Base-by-base conservation (phyloP, 345 rosid genomes). In the Melaleuca alternifolia region DNA sequence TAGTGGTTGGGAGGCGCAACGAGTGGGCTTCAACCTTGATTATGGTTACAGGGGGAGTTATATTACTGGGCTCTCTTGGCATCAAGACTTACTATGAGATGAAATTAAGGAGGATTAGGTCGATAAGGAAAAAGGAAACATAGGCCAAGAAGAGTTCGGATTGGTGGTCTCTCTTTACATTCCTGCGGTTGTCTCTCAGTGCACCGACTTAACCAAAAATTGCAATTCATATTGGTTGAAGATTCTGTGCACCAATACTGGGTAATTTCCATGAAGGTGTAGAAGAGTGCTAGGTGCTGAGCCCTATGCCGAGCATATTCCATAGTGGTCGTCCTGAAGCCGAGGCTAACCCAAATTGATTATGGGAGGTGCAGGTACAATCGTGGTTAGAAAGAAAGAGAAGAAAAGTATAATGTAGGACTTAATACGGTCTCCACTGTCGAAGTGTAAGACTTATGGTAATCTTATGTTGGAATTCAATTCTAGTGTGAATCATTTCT, bases 1-100 rank as follows among this genome's bases (percentile, higher is more conserved):
- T 97, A 82, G 99, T 96, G 41, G 99, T 96, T 76, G 98, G 99
- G 65, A 92, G 93, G 84, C 90, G 26, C 30, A 90, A 93, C 44
- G 37, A 90, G 82, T 97, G 98, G 99, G 98, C 99, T 41, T 71
- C 75, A 7, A 54, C 79, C 50, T 65, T 85, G 54, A 85, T 77
- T 75, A 85, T 23, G 1, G 10, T 77, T 37, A 44, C 33, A 0
- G 81, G 87, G 13, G 84, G 71, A 37, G 11, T 30, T 24, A 50
- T 76, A 54, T 53, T 85, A 28, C 41, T 44, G 10, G 87, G 87
- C 20, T 76, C 87, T 44, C 37, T 85, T 11, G 61, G 84, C 51
- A 26, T 76, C 84, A 85, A 24, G 30, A n/a, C 52, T 85, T 85
- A 85, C 83, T 76, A 76, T 33, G 87, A 76, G 59, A 41, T 52